Conservation (phyloP, 2,329 filamentous ascomycete genomes). For the Orbilia brochopaga region DNA sequence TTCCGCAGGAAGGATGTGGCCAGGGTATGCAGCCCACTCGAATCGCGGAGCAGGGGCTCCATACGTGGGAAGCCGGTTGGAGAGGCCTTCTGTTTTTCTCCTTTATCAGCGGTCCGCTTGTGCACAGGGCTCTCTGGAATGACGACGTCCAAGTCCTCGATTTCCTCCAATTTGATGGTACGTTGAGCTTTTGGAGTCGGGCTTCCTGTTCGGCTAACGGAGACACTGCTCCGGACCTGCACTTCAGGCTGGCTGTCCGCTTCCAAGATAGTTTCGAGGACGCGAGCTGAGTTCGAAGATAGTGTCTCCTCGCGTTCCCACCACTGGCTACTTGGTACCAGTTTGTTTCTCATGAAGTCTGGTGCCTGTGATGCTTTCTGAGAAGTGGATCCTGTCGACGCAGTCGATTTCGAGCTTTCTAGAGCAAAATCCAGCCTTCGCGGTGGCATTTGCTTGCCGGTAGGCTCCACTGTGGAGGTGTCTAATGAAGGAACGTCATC, state of each 20-base stretch:
- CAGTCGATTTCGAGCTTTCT: not conserved
- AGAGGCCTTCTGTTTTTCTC: not conserved
- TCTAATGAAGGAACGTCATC: not conserved
- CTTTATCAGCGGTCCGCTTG: not conserved
- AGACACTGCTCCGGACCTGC: conserved; percentile 26
- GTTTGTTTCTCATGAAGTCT: conserved; percentile 7
- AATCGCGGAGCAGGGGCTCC: conserved; percentile 40
- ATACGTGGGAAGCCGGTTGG: not conserved
- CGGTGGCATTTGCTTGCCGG: not conserved
- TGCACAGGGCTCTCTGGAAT: conserved; percentile 27
- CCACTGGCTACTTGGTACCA: conserved; percentile 43
- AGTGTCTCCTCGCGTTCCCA: conserved; percentile 41
- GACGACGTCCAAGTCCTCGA: too few species aligned
- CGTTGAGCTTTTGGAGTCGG: conserved; percentile 4
- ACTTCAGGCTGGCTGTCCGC: conserved; percentile 43
- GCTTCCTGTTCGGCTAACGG: not conserved
- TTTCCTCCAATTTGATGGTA: conserved; percentile 7
- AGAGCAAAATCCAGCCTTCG: conserved; percentile 21
- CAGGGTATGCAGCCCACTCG: conserved; percentile 28
- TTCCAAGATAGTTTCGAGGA: conserved; percentile 33
- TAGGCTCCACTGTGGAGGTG: not conserved
- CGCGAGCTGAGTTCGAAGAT: conserved; percentile 9
- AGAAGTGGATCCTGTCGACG: not conserved
- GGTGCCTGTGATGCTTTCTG: not conserved
- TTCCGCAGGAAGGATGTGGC: conserved; percentile 36